Evolutionary conservation across 345 rosid species (phyloP).

Genomic region (Populus ilicifolia): DNA sequence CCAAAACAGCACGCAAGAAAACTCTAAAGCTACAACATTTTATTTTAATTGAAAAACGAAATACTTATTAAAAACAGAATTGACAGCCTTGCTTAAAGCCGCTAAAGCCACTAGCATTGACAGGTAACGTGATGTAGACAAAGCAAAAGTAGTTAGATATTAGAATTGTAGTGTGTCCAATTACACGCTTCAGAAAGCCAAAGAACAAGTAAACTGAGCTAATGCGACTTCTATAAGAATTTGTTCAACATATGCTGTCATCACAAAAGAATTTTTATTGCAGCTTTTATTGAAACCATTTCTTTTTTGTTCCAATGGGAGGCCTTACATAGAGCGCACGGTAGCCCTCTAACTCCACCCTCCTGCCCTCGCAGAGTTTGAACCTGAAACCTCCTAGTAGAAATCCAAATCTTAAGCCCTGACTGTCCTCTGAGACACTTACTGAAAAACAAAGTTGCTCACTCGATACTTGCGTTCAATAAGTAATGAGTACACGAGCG

Average conservation of each 20-base stretch:
- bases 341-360: not conserved
- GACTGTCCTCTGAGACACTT: not conserved
- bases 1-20: too few species aligned
- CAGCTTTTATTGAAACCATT: not conserved
- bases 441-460: conserved; percentile 6
- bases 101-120: not conserved
- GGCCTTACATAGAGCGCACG: too few species aligned
- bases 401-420: too few species aligned
- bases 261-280: not conserved
- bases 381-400: too few species aligned
- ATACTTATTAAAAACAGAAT: too few species aligned
- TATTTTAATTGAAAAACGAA: too few species aligned
- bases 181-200: not conserved
- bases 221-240: not conserved
- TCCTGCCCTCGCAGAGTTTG: too few species aligned
- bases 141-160: not conserved
- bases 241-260: not conserved
- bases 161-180: not conserved
- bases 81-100: not conserved
- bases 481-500: conserved; percentile 3
- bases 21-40: too few species aligned
- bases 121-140: not conserved
- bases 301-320: too few species aligned
- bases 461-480: not conserved
- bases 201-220: not conserved